Evolutionary conservation across 2,329 filamentous ascomycete genomes (phyloP), one percentile per base, ranked within the genome.

Genomic region (Ploettnerulaceae sp.): DNA sequence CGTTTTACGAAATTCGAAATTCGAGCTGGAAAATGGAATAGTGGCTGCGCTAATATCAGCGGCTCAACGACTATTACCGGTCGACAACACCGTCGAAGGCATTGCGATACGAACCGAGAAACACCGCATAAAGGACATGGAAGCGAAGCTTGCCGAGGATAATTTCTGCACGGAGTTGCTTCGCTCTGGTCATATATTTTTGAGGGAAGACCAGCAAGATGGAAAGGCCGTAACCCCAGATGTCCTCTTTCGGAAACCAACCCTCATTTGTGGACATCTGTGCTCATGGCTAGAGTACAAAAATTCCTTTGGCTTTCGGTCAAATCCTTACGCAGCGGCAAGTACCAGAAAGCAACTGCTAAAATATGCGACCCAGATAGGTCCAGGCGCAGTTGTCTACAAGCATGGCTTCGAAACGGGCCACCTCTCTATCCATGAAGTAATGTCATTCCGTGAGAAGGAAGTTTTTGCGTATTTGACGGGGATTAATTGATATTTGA

Each of bases 241-340:
- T 26, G 14, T 50, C 14, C 48, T 35, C 18, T 47, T 50, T 32
- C 11, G 43, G 25, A 17, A 42, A 18, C 48, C 48, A 7, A 50
- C 43, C 11, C 18, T 33, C 9, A 34, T 50, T 7, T 42, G 38
- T 35, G 44, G 37, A 5, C 48, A 50, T 38, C 25, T 45, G 22
- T 51, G 38, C 14, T 35, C 31, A 7, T 52, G 45, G 49, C 26
- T 52, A 12, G 46, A 52, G 37, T 52, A 42, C 20, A 52, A 52
- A 25, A 35, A 46, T 21, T 49, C 17, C 20, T 52, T 52, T 24
- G 38, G 45, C 14, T 51, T 51, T 26, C 33, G 34, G 31, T 15
- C 17, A 35, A 51, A 51, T 21, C 49, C 45, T 5, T 45, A 45
- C 20, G 17, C 48, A 9, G 49, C 32, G 32, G 7, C 14, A 22